phyloP scores from a whole-genome alignment of 768 basidiomycete genomes.

The Tylopilus cervinicoccineus region DNA sequence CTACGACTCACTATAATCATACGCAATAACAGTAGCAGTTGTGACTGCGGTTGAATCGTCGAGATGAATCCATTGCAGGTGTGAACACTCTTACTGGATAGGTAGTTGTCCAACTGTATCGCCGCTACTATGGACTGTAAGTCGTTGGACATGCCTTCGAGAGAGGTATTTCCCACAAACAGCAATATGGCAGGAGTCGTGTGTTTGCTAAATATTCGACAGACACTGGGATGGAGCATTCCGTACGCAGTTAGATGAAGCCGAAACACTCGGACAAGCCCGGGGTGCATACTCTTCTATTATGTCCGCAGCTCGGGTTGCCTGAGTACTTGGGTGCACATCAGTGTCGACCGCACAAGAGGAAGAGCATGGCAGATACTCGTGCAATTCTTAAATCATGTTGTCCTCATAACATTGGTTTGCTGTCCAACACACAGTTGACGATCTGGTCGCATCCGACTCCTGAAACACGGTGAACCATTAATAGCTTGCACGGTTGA shows the following conservation, averaged over 20 bases:
- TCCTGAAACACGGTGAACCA: no score
- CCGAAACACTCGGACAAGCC: background rate
- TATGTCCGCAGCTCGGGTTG: background rate
- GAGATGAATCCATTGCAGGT: background rate
- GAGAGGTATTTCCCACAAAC: background rate
- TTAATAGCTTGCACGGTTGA: no score
- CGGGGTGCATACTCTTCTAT: background rate
- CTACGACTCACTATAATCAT: background rate
- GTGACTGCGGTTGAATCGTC: background rate
- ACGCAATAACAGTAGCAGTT: background rate
- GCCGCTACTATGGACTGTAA: background rate
- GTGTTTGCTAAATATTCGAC: no score
- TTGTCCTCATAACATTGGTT: no score
- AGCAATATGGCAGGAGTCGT: no score
- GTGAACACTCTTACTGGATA: background rate
- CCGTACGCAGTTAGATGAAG: background rate
- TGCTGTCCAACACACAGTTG: no score
- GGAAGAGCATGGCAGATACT: no score
- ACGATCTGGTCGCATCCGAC: no score
- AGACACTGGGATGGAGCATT: background rate
- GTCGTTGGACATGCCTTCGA: background rate
- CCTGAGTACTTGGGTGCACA: no score
- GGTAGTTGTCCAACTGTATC: background rate
- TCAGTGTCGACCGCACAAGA: no score
- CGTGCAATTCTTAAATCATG: no score